phyloP scores from a whole-genome alignment of 352 stramenopile species.

The Phytopythium chamaehyphon region DNA sequence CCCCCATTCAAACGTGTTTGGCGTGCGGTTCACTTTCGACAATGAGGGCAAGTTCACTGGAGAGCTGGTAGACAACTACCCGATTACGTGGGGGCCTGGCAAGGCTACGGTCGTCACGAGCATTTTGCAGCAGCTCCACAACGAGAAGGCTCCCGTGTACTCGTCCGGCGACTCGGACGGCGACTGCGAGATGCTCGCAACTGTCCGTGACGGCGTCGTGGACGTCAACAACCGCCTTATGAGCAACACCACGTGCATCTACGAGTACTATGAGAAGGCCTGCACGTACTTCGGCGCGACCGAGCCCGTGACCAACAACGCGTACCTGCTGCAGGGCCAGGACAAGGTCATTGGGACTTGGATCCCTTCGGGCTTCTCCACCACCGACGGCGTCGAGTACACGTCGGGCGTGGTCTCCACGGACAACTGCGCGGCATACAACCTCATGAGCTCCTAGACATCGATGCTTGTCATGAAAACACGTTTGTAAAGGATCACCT shows the following conservation, averaged over 20 bases:
- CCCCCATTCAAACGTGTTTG: slow-evolving; percentile 45
- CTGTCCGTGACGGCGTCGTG: slow-evolving; percentile 50
- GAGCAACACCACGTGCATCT: slow-evolving; percentile 41
- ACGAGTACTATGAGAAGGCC: slow-evolving; percentile 56
- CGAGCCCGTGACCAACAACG: slow-evolving; percentile 38
- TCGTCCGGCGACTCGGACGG: slow-evolving; percentile 49
- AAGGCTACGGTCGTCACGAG: slow-evolving; percentile 49
- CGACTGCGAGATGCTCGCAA: slow-evolving; percentile 61
- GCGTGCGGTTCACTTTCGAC: slow-evolving; percentile 47
- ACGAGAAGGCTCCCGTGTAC: slow-evolving; percentile 43
- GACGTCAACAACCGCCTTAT: slow-evolving; percentile 68
- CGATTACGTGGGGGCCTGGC: slow-evolving; percentile 60
- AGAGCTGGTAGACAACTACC: slow-evolving; percentile 37
- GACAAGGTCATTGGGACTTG: slow-evolving; percentile 54
- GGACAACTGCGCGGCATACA: slow-evolving; percentile 31
- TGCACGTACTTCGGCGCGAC: slow-evolving; percentile 42
- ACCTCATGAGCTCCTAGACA: slow-evolving; percentile 14
- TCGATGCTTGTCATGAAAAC: too few species aligned
- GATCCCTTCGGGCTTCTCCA: slow-evolving; percentile 63
- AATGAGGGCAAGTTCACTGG: slow-evolving; percentile 36
- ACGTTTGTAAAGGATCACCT: too few species aligned
- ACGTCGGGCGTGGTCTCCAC: slow-evolving; percentile 32
- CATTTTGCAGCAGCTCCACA: slow-evolving; percentile 38
- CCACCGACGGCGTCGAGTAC: slow-evolving; percentile 48
- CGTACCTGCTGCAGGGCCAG: slow-evolving; percentile 59